Evolutionary conservation across 192 early-diverging fungal genomes (phyloP).

Genomic region (Lobosporangium transversale): DNA sequence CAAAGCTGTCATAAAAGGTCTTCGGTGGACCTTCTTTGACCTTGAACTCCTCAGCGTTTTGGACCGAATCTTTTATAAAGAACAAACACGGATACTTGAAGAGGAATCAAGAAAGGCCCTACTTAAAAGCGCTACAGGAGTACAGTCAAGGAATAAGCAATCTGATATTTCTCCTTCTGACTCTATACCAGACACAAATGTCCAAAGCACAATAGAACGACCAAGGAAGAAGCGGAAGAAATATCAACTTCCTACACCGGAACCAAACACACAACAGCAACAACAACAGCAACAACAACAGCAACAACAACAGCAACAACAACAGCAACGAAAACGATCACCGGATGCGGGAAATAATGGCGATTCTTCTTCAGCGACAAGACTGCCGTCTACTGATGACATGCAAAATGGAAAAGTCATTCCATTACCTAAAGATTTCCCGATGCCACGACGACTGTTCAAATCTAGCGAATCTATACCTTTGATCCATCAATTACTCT

Average conservation of each 20-base stretch:
- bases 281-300: too few relatives aligned
- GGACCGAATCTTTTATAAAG: conserved; percentile 19
- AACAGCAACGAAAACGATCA: too few relatives aligned
- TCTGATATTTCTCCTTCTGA: too few relatives aligned
- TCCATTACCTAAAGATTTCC: conserved; percentile 36
- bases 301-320: too few relatives aligned
- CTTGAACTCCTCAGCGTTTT: conserved; percentile 21
- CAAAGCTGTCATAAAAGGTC: conserved; percentile 46
- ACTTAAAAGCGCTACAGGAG: neutral
- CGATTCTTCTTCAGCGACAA: neutral
- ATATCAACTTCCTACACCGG: conserved; percentile 16
- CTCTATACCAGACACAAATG: too few relatives aligned
- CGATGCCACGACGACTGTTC: conserved; percentile 41
- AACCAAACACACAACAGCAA: neutral
- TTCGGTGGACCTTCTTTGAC: conserved; percentile 48
- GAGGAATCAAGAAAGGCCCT: neutral
- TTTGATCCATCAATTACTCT: conserved; percentile 15
- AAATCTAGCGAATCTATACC: conserved; percentile 14
- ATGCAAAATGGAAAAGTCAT: too few relatives aligned
- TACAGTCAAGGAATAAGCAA: too few relatives aligned
- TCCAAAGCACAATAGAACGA: conserved; percentile 10
- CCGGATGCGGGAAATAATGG: too few relatives aligned
- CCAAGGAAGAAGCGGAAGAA: conserved; percentile 34
- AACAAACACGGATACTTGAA: neutral
- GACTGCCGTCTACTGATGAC: too few relatives aligned